Evolutionary conservation across 345 rosid genomes (phyloP).

Genomic region (Noccaea bulbosa): DNA sequence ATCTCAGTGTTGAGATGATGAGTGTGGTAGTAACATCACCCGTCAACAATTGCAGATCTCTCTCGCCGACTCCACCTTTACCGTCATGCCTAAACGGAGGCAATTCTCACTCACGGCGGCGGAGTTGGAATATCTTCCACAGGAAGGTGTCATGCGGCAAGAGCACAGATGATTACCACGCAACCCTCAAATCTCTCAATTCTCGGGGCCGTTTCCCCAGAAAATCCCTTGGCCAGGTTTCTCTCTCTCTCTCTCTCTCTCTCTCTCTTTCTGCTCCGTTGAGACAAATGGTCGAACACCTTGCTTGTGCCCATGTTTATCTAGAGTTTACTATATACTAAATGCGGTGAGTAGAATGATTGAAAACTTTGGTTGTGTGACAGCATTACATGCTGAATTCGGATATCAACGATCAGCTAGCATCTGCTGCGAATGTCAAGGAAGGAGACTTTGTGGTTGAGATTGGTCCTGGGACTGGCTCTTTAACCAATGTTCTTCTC

Average conservation of each 20-base stretch:
- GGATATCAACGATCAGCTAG: slow-evolving; percentile 73
- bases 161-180: slow-evolving; percentile 79
- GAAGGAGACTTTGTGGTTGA: slow-evolving; percentile 87
- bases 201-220: slow-evolving; percentile 83
- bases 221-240: slow-evolving; percentile 93
- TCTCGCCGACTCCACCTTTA: slow-evolving; percentile 37
- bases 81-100: slow-evolving; percentile 19
- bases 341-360: slow-evolving; percentile 2
- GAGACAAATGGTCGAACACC: slow-evolving; percentile 40
- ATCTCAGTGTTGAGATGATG: slow-evolving; percentile 29
- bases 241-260: slow-evolving; percentile 7
- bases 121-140: not conserved
- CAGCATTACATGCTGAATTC: slow-evolving; percentile 96
- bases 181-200: slow-evolving; percentile 84
- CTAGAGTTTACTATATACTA: too few species aligned
- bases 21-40: slow-evolving; percentile 39
- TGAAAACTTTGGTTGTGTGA: slow-evolving; percentile 7
- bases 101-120: slow-evolving; percentile 29
- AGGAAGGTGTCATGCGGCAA: slow-evolving; percentile 46
- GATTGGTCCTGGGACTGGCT: slow-evolving; percentile 97
- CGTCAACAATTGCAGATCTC: slow-evolving; percentile 40
- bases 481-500: slow-evolving; percentile 78
- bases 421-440: slow-evolving; percentile 55
- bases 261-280: slow-evolving; percentile 12
- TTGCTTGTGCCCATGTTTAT: slow-evolving; percentile 3